These are phyloP conservation scores for Fagus sylvatica DNA, from an alignment of 306 rosid genomes.

Conservation along the genomic window DNA sequence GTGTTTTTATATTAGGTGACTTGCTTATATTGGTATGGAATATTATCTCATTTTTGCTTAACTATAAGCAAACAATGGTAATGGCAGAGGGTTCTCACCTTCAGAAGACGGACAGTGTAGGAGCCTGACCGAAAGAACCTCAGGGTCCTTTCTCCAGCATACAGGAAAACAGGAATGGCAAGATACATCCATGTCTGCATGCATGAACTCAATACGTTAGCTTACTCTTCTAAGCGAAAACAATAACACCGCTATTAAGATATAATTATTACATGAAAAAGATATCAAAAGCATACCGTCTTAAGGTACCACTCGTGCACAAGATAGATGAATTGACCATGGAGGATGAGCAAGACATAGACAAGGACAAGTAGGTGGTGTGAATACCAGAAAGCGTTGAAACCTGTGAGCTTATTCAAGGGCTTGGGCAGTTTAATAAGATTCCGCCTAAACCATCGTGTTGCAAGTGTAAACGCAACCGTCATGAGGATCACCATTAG, in stretches of 20 bases:
- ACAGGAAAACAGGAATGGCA: slow-evolving; percentile 78
- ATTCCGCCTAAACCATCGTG: slow-evolving; percentile 87
- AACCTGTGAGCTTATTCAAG: slow-evolving; percentile 86
- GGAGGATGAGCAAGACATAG: slow-evolving; percentile 76
- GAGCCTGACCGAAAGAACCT: slow-evolving; percentile 91
- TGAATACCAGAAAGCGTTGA: slow-evolving; percentile 98
- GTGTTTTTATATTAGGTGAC: no score
- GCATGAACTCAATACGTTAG: slow-evolving; percentile 28
- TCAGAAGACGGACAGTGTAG: slow-evolving; percentile 71
- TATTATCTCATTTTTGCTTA: no score
- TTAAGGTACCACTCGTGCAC: slow-evolving; percentile 67
- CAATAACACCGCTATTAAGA: background rate
- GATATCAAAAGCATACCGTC: slow-evolving; percentile 56
- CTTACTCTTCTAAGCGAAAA: slow-evolving; percentile 1
- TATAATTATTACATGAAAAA: slow-evolving; percentile 7
- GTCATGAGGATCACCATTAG: slow-evolving; percentile 76
- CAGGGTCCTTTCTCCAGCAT: slow-evolving; percentile 88
- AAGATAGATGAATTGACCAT: slow-evolving; percentile 70
- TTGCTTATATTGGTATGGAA: no score
- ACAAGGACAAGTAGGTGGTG: slow-evolving; percentile 95
- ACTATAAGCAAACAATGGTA: no score
- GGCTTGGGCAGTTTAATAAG: slow-evolving; percentile 89
- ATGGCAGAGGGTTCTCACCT: slow-evolving; percentile 46
- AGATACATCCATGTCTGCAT: slow-evolving; percentile 97
- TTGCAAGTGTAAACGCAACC: slow-evolving; percentile 88